These are phyloP conservation scores for Kwoniella shandongensis DNA, from an alignment of 768 basidiomycete species.

Conservation along the genomic window DNA sequence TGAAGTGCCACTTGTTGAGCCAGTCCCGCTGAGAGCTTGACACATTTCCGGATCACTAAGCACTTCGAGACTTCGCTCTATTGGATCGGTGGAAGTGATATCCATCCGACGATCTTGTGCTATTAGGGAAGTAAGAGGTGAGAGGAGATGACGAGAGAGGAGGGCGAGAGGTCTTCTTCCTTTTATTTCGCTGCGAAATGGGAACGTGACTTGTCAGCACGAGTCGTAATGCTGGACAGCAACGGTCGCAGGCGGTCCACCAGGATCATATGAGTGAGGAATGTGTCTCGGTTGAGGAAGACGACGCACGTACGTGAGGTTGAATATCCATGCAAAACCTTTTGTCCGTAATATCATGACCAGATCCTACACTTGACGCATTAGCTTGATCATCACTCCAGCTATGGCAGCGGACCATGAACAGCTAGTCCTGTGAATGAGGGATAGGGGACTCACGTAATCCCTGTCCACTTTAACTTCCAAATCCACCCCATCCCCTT, in stretches of 20 bases:
- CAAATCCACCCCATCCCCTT: constrained; percentile 28
- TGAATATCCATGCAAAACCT: constrained; percentile 38
- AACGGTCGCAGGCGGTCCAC: no score
- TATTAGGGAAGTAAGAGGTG: constrained; percentile 12
- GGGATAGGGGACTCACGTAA: constrained; percentile 23
- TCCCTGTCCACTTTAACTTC: constrained; percentile 24
- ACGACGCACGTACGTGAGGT: constrained; percentile 22
- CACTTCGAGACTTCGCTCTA: not conserved
- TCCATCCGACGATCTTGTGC: constrained; percentile 17
- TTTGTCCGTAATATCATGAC: constrained; percentile 13
- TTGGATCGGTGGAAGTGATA: not conserved
- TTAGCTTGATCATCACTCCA: not conserved
- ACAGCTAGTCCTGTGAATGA: no score
- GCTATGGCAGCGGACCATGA: no score
- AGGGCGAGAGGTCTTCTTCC: constrained; percentile 1
- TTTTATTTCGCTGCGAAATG: no score
- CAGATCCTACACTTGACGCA: constrained; percentile 14
- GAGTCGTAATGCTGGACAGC: no score
- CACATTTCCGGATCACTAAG: no score
- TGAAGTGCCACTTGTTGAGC: no score
- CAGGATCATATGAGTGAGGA: no score
- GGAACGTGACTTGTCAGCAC: no score
- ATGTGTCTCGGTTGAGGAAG: no score
- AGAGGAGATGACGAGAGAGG: constrained; percentile 18
- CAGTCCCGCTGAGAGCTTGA: no score